Percentiles rank a stretch among this genome's conserved stretches.
Conservation (phyloP, 1,284 basidiomycete species). For the Pisolithus thermaeus region DNA sequence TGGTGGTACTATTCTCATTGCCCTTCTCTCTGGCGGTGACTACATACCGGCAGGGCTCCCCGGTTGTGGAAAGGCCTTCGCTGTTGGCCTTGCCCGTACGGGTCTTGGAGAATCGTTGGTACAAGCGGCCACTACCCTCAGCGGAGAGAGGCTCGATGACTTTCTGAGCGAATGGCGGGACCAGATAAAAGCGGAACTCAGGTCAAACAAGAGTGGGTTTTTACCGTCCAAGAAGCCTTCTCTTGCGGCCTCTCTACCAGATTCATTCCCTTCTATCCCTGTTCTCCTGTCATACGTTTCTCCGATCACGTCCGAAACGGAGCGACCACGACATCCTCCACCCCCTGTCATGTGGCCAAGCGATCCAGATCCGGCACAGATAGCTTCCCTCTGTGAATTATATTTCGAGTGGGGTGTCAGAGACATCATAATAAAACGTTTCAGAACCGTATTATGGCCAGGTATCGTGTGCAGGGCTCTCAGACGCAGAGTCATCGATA, state of each 20-base stretch:
- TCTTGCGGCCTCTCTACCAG: constrained; percentile 56
- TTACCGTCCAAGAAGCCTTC: constrained; percentile 55
- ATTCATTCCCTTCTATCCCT: constrained; percentile 60
- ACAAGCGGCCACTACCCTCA: constrained; percentile 49
- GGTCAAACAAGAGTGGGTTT: constrained; percentile 59
- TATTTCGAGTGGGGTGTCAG: constrained; percentile 89
- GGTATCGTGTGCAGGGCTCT: constrained; percentile 60
- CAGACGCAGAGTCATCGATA: constrained; percentile 45
- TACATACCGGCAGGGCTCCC: constrained; percentile 70
- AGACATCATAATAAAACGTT: constrained; percentile 72
- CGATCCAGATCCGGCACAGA: constrained; percentile 66
- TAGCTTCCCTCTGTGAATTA: constrained; percentile 74
- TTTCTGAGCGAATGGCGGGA: constrained; percentile 64
- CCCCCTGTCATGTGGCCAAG: constrained; percentile 42
- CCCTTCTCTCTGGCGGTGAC: constrained; percentile 85
- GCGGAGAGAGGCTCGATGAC: constrained; percentile 39
- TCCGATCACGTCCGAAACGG: constrained; percentile 70
- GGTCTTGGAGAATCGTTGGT: constrained; percentile 69
- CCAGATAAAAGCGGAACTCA: constrained; percentile 62
- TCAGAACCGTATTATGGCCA: constrained; percentile 72
- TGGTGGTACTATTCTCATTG: constrained; percentile 81
- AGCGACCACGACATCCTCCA: constrained; percentile 33
- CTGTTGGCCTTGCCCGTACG: constrained; percentile 63
- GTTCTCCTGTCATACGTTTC: constrained; percentile 69
- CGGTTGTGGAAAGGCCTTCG: constrained; percentile 57